Base-by-base conservation (phyloP, 2,329 filamentous ascomycete genomes). In the Nannizziopsis barbatae region DNA sequence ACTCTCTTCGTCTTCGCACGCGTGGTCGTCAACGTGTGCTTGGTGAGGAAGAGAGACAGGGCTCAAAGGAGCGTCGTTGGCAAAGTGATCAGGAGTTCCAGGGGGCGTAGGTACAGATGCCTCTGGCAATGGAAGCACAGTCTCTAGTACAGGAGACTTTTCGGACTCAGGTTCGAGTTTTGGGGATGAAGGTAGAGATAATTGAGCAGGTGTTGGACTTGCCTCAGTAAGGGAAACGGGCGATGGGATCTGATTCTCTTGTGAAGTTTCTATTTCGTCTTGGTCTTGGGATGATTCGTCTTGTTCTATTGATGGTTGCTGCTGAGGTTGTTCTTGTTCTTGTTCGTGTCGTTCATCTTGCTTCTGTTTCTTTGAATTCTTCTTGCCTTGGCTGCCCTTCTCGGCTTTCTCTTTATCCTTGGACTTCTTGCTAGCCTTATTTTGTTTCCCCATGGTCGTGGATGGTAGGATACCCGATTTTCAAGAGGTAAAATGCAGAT, bases 121-220 rank as follows among this genome's bases (percentile, higher is more conserved):
- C 14, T 52, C 47, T 35, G 50, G 49, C 31, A 51, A 50, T 10
- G 42, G 47, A 36, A 27, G 49, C 40, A 53, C 51, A 18, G 45
- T 58, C 50, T 57, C 51, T 47, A 52, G 56, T 47, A 50, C 57
- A 53, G 47, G 45, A 33, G 38, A 33, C 14, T 30, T n/a, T 12
- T 37, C 39, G 35, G 37, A 20, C 3, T 27, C 4, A 27, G 22
- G 4, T 27, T 44, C 44, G 12, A 18, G 20, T n/a, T 52, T 47
- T 2, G 49, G 45, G 45, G 48, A 46, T 10, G 40, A 30, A 30
- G 47, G 45, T 35, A 51, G 50, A 38, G 52, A 32, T 46, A 44
- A 47, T 42, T 40, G 31, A 35, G 45, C 42, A 37, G 50, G 35
- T 43, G 49, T 17, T 36, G 35, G 39, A 6, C 14, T 42, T 42